Base-by-base conservation (phyloP, 106 monocot genomes). In the Apostasia shenzhenica region DNA sequence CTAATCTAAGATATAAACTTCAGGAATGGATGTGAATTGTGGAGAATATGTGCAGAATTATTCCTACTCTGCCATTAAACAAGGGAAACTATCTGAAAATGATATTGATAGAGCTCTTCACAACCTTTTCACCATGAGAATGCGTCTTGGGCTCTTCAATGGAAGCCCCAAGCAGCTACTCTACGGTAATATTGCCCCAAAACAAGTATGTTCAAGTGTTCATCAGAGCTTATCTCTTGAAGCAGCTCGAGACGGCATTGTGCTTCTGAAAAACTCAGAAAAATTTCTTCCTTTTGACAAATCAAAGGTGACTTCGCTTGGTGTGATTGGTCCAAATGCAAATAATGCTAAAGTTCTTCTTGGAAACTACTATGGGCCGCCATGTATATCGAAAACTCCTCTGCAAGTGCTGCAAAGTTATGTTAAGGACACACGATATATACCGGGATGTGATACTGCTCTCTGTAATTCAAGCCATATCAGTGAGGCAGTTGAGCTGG, bases 21-120 rank as follows among this genome's bases (percentile, higher is more conserved):
- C 92, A 97, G 95, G 95, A 68, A 84, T 97, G 89, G 95, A 97
- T 78, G 76, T 97, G 69, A 89, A 97, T 61, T 97, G 95, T 57
- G 95, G 95, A 2, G 48, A 46, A 1, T 89, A 86, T 68, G 73
- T 97, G 45, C 92, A 89, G 70, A 80, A 84, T 3, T 70, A 97
- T 7, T 46, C 83, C 6, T 70, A 6, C 39, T 78, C 81, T 1
- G 92, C 95, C 1, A 8, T 89, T 39, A 67, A 84, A 75, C 73
- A 86, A 66, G 69, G 83, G 12, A 92, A 89, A 55, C 46, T 92
- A 26, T 63, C 80, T 13, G 80, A 86, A 69, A 14, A 62, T 6
- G 91, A 97, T 62, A 81, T 97, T 38, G 65, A 97, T 74, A 60
- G 89, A 54, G 92, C 88, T 37, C 82, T 97, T 1, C 83, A 65